Conservation (phyloP, 225 moss, liverwort and hornwort genomes). For the Thuidium tamariscinum region DNA sequence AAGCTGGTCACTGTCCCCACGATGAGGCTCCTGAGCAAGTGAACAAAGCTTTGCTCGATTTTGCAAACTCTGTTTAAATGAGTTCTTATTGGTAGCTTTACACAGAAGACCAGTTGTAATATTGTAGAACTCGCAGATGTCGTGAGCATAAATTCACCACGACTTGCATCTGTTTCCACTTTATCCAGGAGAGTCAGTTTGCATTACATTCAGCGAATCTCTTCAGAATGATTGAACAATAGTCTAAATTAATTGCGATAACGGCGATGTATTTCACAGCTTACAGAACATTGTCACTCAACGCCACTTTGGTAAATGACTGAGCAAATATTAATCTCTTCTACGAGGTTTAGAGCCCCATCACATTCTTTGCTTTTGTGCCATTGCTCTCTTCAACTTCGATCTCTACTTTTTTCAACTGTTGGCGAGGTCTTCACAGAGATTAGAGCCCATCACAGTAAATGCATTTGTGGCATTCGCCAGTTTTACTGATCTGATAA, state of each 20-base stretch:
- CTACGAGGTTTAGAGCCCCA: not conserved
- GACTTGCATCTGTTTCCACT: not conserved
- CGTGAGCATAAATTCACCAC: not conserved
- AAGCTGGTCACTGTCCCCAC: slow-evolving; percentile 75
- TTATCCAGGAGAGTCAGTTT: not conserved
- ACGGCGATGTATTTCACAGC: not conserved
- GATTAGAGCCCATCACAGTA: not conserved
- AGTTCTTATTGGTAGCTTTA: not conserved
- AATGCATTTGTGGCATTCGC: not conserved
- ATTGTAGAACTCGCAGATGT: not conserved
- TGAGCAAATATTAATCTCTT: not conserved
- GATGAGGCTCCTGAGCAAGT: slow-evolving; percentile 58
- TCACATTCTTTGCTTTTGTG: not conserved
- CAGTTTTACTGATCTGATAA: too few relatives aligned
- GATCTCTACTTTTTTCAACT: not conserved
- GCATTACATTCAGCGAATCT: not conserved
- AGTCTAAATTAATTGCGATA: not conserved
- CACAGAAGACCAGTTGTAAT: not conserved
- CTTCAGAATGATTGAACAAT: not conserved
- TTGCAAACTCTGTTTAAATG: slow-evolving; percentile 1
- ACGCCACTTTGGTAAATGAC: not conserved
- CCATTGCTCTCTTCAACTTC: not conserved
- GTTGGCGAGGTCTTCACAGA: not conserved
- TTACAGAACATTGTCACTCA: not conserved
- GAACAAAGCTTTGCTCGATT: slow-evolving; percentile 53